Percentiles rank a stretch among this genome's conserved stretches.
Evolutionary conservation across 106 monocot species (phyloP).

Genomic region (Phalaenopsis aphrodite): DNA sequence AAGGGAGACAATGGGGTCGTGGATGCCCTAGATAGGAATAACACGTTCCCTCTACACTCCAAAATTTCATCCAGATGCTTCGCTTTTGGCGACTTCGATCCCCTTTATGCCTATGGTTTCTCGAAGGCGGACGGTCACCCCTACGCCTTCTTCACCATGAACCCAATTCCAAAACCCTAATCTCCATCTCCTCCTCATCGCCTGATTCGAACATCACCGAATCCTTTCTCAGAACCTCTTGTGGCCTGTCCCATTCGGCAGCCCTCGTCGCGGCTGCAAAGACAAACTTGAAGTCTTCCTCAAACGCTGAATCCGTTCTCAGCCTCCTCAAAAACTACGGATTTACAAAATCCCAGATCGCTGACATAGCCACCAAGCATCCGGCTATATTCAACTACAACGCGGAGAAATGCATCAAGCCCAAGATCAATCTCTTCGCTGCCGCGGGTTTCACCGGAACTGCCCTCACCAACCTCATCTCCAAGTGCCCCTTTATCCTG

Average conservation of each 20-base stretch:
- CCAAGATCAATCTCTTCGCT: slow-evolving; percentile 23
- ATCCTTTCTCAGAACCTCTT: slow-evolving; percentile 15
- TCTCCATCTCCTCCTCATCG: not conserved
- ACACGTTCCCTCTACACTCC: too few relatives aligned
- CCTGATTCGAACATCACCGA: slow-evolving; percentile 4
- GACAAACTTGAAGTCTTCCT: slow-evolving; percentile 6
- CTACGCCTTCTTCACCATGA: not conserved
- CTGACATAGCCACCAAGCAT: slow-evolving; percentile 9
- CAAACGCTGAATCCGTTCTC: slow-evolving; percentile 13
- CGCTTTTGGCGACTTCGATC: too few relatives aligned
- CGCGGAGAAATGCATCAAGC: slow-evolving; percentile 13
- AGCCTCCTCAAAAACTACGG: slow-evolving; percentile 19
- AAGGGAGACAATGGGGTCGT: too few relatives aligned
- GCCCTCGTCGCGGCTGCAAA: slow-evolving; percentile 14
- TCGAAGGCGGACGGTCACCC: too few relatives aligned
- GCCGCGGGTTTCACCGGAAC: slow-evolving; percentile 1
- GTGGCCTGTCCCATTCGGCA: slow-evolving; percentile 17
- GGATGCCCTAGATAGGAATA: too few relatives aligned
- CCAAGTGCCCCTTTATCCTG: not conserved
- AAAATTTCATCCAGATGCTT: too few relatives aligned
- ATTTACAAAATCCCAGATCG: slow-evolving; percentile 29
- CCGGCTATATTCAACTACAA: slow-evolving; percentile 17
- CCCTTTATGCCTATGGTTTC: too few relatives aligned
- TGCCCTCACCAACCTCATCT: slow-evolving; percentile 9
- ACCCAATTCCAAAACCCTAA: not conserved